Evolutionary conservation across 106 monocot species (phyloP), one percentile per base, ranked within the genome.

Genomic region (Iris macrosiphon): DNA sequence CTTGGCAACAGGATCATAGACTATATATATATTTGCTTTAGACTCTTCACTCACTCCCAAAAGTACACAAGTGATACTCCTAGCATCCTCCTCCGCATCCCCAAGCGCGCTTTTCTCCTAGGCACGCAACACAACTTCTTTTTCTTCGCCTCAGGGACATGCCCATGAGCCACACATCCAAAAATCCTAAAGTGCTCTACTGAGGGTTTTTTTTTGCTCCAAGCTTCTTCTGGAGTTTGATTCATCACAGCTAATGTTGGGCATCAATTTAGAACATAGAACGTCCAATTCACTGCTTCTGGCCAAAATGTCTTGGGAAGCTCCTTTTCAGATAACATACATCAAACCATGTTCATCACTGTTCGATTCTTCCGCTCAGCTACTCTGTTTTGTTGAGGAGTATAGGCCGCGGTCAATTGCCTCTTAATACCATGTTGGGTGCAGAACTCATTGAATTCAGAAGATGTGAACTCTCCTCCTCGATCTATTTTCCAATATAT

Each of bases 401-500:
- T 19, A 18, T 12, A 47, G 1, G 46, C 17, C 1, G 46, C 5
- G 7, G 46, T 47, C 7, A 12, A 17, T 12, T 47, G 4, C n/a
- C 16, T 4, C 14, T 35, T 47, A 17, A 47, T 47, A 0, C 17
- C 17, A 2, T 12, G 46, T 7, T 19, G n/a, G 13, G 13, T 5
- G 19, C 46, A 47, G 19, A 47, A 47, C 1, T 2, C 17, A 2
- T 47, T 47, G 17, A 47, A 47, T 10, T 6, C 10, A 10, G 34
- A 47, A n/a, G 46, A 47, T n/a, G 4, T 47, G 46, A 47, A 47
- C 46, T 47, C 46, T 18, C 46, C 46, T 47, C 46, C 46, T 22
- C 46, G 13, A 4, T 47, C 46, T 47, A 1, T 47, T 5, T 17
- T 47, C 46, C 13, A 47, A 17, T 17, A 47, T 17, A n/a, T 47